Conservation (phyloP, 139 green algal species). For the Micractinium conductrix region DNA sequence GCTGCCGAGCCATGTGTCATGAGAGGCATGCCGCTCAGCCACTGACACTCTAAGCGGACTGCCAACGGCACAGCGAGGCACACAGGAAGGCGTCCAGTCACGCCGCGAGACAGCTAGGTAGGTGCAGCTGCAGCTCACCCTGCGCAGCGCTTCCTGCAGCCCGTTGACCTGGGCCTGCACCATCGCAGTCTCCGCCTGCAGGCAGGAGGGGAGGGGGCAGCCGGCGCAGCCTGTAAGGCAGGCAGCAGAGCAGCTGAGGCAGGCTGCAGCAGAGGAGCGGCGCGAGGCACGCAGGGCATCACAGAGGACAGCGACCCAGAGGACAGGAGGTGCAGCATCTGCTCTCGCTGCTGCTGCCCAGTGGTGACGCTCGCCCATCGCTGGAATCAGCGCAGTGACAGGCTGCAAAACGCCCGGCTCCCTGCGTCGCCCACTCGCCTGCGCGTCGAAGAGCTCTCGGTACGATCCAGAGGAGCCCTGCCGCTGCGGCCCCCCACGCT, state of each 20-base stretch:
- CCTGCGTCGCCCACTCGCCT: neutral
- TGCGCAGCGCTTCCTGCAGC: slow-evolving; percentile 26
- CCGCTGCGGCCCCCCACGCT: neutral
- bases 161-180: slow-evolving; percentile 13
- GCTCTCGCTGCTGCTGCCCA: too few relatives aligned
- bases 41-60: too few relatives aligned
- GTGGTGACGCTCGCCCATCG: too few relatives aligned
- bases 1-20: too few relatives aligned
- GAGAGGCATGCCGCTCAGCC: too few relatives aligned
- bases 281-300: too few relatives aligned
- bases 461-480: neutral
- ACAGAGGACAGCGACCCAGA: too few relatives aligned
- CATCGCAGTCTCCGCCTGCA: slow-evolving; percentile 5
- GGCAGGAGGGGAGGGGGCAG: neutral
- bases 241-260: neutral
- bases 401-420: too few relatives aligned
- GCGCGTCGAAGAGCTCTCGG: slow-evolving; percentile 18
- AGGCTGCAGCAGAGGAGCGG: neutral
- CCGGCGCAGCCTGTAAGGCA: too few relatives aligned
- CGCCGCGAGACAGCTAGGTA: neutral
- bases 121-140: neutral
- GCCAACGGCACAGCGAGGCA: neutral
- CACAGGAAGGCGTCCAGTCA: neutral
- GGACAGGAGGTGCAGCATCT: too few relatives aligned
- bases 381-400: too few relatives aligned